Evolutionary conservation across 2,329 filamentous ascomycete genomes (phyloP).

Genomic region (Didymella sp.): DNA sequence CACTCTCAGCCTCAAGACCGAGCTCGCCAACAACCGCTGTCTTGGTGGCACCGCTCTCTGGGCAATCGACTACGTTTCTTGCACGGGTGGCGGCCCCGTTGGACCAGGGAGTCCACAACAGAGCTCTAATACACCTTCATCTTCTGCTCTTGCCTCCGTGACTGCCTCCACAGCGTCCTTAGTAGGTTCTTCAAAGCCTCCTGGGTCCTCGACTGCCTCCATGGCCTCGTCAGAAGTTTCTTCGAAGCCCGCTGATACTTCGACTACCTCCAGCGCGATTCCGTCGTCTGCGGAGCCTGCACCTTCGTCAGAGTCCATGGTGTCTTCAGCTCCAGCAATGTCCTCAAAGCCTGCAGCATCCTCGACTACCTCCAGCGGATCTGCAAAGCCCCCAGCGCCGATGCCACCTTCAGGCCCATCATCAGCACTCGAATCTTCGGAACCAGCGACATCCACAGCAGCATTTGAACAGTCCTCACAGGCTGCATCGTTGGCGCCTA

Average conservation of each 20-base stretch:
- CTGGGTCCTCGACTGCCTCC: background rate
- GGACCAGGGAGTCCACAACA: background rate
- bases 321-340: background rate
- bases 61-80: conserved; percentile 30
- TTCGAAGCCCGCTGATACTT: background rate
- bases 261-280: background rate
- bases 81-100: conserved; percentile 1
- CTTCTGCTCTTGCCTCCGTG: background rate
- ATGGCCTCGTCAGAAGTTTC: background rate
- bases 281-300: too few relatives aligned
- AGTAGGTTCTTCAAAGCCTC: background rate
- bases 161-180: background rate
- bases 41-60: conserved; percentile 36
- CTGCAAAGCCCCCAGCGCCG: background rate
- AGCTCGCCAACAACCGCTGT: conserved; percentile 32
- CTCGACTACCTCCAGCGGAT: background rate
- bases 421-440: background rate
- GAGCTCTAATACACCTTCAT: background rate
- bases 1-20: conserved; percentile 33
- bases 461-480: too few relatives aligned
- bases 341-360: background rate
- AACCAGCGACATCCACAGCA: background rate
- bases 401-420: background rate
- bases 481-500: background rate
- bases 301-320: background rate